Base-by-base conservation (phyloP, 495 filamentous ascomycete genomes). In the Penicillium herquei region DNA sequence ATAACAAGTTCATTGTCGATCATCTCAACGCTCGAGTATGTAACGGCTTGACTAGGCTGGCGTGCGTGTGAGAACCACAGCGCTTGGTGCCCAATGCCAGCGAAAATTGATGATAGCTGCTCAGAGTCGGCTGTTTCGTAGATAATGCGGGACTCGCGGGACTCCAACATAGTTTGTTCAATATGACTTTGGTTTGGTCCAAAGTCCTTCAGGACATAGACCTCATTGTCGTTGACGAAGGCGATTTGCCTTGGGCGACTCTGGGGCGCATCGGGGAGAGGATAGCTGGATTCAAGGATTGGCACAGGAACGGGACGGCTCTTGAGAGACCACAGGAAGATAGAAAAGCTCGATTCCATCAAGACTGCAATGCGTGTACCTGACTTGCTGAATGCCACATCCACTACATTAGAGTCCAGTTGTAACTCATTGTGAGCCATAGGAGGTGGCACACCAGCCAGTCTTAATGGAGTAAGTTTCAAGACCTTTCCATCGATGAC, bases 401-500 rank as follows among this genome's bases (percentile, higher is more conserved):
- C 92, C 51, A 89, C 73, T 8, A 81, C 78, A 49, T 85, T 86
- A 3, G 80, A 80, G 39, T 79, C 76, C 31, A 90, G 64, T 18
- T 73, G 57, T 45, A 97, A 62, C 56, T 96, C 90, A 61, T 85
- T 85, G 51, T 92, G 78, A 13, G 92, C 83, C 91, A 97, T 96
- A 33, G 94, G 94, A 35, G 94, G 94, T 39, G 94, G 94, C 13
- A 95, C 81, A 61, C 93, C 96, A 39, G 90, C 87, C 45, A 86
- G 75, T 55, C 89, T 79, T 63, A 98, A 78, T 5, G 95, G 90
- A 6, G 94, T 97, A 47, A 98, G 69, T 65, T 95, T 95, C 51
- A 97, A 76, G 17, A 62, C 79, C 66, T 73, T 81, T 45, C 92
- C 92, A 72, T 97, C 92, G 39, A 96, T 84, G n/a, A 96, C 92